A percentile compares a stretch with the other conserved stretches of the same genome.
phyloP scores from a whole-genome alignment of 495 filamentous ascomycete species.

The Penicillium daleae region DNA sequence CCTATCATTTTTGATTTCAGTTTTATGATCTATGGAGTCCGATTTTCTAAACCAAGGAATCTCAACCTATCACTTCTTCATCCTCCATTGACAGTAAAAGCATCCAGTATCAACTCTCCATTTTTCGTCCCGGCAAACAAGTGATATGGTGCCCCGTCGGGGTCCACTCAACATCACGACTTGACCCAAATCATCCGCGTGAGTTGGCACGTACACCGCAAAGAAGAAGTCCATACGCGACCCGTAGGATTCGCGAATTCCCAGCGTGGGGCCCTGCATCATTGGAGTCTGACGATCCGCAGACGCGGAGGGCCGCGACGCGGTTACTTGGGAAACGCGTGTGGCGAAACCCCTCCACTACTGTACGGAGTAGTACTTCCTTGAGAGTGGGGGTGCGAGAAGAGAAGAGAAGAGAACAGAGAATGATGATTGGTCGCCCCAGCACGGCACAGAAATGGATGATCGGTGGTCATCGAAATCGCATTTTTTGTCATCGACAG shows the following conservation, averaged over 20 bases:
- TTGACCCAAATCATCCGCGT: neutral
- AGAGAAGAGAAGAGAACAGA: constrained; percentile 11
- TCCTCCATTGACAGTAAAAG: too few species aligned
- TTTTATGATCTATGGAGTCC: neutral
- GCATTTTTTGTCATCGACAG: neutral
- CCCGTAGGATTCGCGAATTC: constrained; percentile 15
- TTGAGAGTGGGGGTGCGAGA: constrained; percentile 10
- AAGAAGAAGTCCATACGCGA: constrained; percentile 5
- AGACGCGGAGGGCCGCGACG: constrained; percentile 30
- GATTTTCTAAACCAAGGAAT: neutral
- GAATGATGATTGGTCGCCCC: constrained; percentile 3
- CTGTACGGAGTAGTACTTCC: too few species aligned
- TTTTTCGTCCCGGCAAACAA: constrained; percentile 2
- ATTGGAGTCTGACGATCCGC: constrained; percentile 29
- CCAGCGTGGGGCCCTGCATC: constrained; percentile 32
- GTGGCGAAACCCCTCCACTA: constrained; percentile 20
- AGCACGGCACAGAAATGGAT: constrained; percentile 1
- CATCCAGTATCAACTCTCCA: neutral
- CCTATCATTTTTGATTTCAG: neutral
- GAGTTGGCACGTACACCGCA: constrained; percentile 30
- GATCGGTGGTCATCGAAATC: neutral
- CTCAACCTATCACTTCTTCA: neutral
- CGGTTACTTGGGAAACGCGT: constrained; percentile 42
- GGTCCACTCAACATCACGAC: constrained; percentile 3
- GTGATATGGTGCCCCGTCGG: neutral